A percentile compares a stretch with the other conserved stretches of the same genome.
phyloP scores from a whole-genome alignment of 208 protist species.

The Leishmania mexicana region DNA sequence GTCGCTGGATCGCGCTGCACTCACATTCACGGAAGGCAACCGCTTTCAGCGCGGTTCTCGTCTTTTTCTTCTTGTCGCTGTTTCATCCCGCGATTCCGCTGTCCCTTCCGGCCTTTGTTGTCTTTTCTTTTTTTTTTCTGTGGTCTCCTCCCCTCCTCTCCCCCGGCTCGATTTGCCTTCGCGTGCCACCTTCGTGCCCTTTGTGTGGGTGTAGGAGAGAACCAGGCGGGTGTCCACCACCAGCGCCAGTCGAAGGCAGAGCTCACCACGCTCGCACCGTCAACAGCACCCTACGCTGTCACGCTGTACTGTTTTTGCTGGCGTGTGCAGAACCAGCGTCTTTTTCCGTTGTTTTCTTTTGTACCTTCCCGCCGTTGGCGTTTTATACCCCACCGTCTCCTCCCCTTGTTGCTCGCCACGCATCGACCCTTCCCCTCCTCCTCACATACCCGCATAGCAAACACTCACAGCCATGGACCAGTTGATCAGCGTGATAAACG shows the following conservation, averaged over 20 bases:
- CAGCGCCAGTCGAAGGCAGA: background rate
- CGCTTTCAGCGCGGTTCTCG: background rate
- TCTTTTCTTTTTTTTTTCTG: background rate
- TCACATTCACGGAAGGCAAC: background rate
- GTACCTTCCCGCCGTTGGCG: background rate
- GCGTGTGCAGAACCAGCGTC: background rate
- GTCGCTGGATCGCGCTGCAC: background rate
- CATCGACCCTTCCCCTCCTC: background rate
- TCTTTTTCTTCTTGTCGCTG: background rate
- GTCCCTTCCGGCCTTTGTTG: background rate
- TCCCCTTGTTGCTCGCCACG: background rate
- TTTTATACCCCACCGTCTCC: background rate
- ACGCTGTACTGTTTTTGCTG: background rate
- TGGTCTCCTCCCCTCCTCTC: background rate
- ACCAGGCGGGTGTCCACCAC: background rate
- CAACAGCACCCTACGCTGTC: background rate
- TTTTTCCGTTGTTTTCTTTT: background rate
- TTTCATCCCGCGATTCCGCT: background rate
- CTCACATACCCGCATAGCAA: background rate
- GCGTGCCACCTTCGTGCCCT: background rate
- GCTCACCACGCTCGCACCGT: background rate
- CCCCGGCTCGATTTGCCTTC: background rate
- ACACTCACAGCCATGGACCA: conserved; percentile 85
- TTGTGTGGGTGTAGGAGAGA: background rate
- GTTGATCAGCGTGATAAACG: conserved; percentile 98